Base-by-base conservation (phyloP, 2,329 filamentous ascomycete species). In the Penicillium sp. region DNA sequence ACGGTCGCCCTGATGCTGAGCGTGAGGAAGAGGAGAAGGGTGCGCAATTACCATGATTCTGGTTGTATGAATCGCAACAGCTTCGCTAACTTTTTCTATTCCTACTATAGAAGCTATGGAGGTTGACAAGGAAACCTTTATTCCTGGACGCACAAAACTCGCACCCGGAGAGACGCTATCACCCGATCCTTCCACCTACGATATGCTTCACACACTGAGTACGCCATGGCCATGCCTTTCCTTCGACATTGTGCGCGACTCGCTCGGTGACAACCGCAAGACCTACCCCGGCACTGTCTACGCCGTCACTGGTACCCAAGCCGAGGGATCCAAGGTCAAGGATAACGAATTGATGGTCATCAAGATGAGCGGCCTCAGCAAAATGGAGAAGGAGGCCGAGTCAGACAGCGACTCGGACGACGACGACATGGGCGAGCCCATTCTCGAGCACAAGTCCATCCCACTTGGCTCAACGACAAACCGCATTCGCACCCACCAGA, bases 151-250 rank as follows among this genome's bases (percentile, higher is more conserved):
- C 68, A 91, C 92, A 74, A 93, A 94, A 78, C 84, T 97, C 60
- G 91, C 91, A 61, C 87, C 91, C 11, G 93, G 92, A 66, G 92
- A 97, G 80, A 92, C 91, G 5, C 83, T 99, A 53, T 86, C 92
- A 3, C 93, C 94, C 13, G 94, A 99, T 75, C 82, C 90, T 55
- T 91, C 90, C n/a, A 93, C 93, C 5, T 99, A 99, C 79, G 89
- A 97, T 73, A 95, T 99, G 92, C 86, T 99, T 56, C 94, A 99
- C 80, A 91, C 86, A 58, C 84, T 99, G 60, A 94, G 89, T 74
- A 92, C 92, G 7, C 92, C 92, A 1, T 99, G 94, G 94, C 94
- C 94, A 3, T 99, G 94, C 72, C 83, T 99, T 14, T 97, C 93
- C 2, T 96, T 97, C 75, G 94, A 97, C 72, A 88, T 99, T 56